Evolutionary conservation across 352 stramenopile species (phyloP).

Genomic region (Globisporangium spinosum): DNA sequence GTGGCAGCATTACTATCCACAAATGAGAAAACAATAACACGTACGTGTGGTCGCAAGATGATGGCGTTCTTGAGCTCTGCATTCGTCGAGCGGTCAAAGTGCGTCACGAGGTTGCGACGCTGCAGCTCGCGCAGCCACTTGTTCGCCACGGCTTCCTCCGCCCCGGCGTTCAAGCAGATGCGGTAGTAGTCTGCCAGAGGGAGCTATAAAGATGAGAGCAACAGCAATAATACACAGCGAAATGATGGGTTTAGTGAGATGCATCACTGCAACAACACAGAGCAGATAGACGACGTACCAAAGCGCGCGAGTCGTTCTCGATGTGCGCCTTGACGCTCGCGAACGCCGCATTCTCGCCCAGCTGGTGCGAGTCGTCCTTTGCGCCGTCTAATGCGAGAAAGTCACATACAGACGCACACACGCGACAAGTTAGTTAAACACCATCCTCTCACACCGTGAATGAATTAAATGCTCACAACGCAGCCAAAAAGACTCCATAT

Average conservation of each 20-base stretch:
- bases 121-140: conserved; percentile 79
- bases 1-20: background rate
- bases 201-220: conserved; percentile 30
- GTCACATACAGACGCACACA: background rate
- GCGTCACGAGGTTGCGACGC: conserved; percentile 66
- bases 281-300: conserved; percentile 27
- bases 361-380: conserved; percentile 26
- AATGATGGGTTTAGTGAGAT: background rate
- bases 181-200: conserved; percentile 66
- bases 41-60: conserved; percentile 65
- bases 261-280: background rate
- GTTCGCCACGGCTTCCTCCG: conserved; percentile 61
- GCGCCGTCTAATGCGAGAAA: conserved; percentile 20
- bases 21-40: conserved; percentile 5
- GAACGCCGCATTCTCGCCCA: conserved; percentile 56
- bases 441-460: background rate
- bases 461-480: background rate
- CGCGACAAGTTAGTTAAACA: background rate
- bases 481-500: background rate
- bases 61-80: conserved; percentile 62
- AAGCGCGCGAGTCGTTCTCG: conserved; percentile 50
- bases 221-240: background rate
- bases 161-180: conserved; percentile 67
- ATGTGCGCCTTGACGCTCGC: conserved; percentile 60
- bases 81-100: conserved; percentile 70